These are phyloP conservation scores for Fraxinus sp. DNA, from an alignment of 305 asterid genomes.

Conservation along the genomic window DNA sequence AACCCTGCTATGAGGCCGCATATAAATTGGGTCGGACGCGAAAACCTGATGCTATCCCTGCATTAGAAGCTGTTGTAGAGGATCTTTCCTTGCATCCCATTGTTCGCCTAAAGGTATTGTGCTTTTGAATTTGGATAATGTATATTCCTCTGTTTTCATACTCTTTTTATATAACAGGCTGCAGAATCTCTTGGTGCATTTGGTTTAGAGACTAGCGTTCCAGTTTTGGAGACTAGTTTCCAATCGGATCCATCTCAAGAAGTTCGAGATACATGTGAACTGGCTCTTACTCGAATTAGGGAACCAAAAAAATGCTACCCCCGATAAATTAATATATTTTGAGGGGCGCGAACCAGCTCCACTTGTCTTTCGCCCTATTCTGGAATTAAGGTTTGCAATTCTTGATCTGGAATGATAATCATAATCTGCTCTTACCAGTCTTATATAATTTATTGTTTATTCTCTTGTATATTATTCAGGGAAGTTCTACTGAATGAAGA, in stretches of 20 bases:
- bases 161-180: constrained; percentile 43
- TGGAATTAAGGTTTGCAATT: constrained; percentile 61
- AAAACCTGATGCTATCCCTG: constrained; percentile 75
- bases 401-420: background rate
- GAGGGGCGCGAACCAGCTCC: constrained; percentile 83
- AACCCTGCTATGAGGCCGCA: constrained; percentile 89
- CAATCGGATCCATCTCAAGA: too few species aligned
- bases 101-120: constrained; percentile 23
- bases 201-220: constrained; percentile 31
- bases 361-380: constrained; percentile 60
- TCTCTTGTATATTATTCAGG: too few species aligned
- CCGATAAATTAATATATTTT: constrained; percentile 57
- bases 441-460: constrained; percentile 11
- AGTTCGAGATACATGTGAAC: too few species aligned
- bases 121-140: background rate
- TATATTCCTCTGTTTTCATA: constrained; percentile 15
- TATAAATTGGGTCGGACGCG: constrained; percentile 96
- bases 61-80: constrained; percentile 62
- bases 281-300: constrained; percentile 44
- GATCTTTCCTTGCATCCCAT: constrained; percentile 86
- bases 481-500: too few species aligned
- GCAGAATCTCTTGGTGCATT: constrained; percentile 36
- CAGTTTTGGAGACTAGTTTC: too few species aligned
- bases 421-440: background rate
- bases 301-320: constrained; percentile 17